Evolutionary conservation across 164 flowering plant species (phyloP).

Genomic region (Tinospora cordifolia): DNA sequence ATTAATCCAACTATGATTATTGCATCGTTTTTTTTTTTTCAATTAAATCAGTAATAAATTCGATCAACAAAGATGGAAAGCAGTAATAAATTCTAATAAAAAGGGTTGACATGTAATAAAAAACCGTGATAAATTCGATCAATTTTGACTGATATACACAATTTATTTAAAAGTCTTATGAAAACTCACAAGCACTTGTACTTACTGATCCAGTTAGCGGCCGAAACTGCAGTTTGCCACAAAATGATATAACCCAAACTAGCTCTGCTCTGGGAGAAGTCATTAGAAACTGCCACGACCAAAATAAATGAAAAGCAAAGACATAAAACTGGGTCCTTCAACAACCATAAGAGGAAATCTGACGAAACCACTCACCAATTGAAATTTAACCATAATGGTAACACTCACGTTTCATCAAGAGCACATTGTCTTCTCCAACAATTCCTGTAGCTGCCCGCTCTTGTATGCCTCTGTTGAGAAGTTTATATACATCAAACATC

Average conservation of each 20-base stretch:
- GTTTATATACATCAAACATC: neutral
- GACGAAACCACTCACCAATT: neutral
- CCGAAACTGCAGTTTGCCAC: neutral
- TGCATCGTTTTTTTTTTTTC: too few species aligned
- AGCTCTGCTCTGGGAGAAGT: neutral
- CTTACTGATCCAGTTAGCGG: neutral
- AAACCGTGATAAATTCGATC: too few species aligned
- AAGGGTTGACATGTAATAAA: too few species aligned
- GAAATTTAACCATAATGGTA: neutral
- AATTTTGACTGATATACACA: too few species aligned
- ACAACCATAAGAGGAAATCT: neutral
- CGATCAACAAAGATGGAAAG: too few species aligned
- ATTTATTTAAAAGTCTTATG: too few species aligned
- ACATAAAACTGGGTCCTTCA: neutral
- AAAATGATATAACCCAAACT: neutral
- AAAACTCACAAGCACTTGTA: too few species aligned
- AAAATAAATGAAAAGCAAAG: neutral
- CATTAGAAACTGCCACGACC: neutral
- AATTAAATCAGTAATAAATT: too few species aligned
- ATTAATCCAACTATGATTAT: too few species aligned
- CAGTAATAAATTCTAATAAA: too few species aligned
- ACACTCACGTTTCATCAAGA: slow-evolving; percentile 29
- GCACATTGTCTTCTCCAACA: slow-evolving; percentile 75
- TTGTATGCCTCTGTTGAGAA: slow-evolving; percentile 67
- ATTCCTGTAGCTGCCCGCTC: slow-evolving; percentile 75